These are phyloP conservation scores for Leishmania mexicana DNA, from an alignment of 208 protist species.

Conservation along the genomic window DNA sequence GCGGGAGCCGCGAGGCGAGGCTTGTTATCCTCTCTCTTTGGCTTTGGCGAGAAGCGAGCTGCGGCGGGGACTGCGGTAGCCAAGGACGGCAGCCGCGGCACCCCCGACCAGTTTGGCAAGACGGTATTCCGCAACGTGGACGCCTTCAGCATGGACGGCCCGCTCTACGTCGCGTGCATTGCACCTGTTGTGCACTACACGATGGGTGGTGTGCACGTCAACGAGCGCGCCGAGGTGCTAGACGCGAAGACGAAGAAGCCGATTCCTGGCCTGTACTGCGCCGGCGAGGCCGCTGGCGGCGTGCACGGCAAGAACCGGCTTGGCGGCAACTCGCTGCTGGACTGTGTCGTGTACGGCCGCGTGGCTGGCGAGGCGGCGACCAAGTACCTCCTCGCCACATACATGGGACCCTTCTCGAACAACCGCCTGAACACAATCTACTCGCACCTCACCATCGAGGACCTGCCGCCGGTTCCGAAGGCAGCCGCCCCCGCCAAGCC, in stretches of 20 bases:
- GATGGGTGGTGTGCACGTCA: constrained; percentile 94
- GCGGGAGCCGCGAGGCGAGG: constrained; percentile 13
- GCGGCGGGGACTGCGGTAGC: constrained; percentile 2
- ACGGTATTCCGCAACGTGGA: constrained; percentile 72
- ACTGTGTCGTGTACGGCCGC: constrained; percentile 95
- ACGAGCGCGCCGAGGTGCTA: constrained; percentile 71
- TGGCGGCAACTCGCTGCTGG: constrained; percentile 95
- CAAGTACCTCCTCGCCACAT: constrained; percentile 53
- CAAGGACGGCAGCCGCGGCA: constrained; percentile 14
- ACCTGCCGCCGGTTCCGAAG: constrained; percentile 52
- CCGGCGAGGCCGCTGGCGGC: constrained; percentile 95
- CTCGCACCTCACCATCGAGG: constrained; percentile 34
- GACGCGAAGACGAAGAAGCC: constrained; percentile 32
- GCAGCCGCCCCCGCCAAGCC: constrained; percentile 35
- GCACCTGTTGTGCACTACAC: constrained; percentile 97
- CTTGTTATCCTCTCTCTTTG: constrained; percentile 42
- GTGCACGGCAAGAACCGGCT: constrained; percentile 96
- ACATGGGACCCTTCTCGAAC: constrained; percentile 58
- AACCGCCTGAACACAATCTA: constrained; percentile 55
- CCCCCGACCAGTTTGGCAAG: constrained; percentile 83
- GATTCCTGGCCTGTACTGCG: constrained; percentile 91
- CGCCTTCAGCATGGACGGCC: constrained; percentile 47
- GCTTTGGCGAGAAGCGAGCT: neutral
- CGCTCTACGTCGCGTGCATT: constrained; percentile 74
- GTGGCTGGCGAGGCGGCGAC: constrained; percentile 63